These are phyloP conservation scores for Pythium rishiriense DNA, from an alignment of 352 stramenopile species.

Conservation along the genomic window DNA sequence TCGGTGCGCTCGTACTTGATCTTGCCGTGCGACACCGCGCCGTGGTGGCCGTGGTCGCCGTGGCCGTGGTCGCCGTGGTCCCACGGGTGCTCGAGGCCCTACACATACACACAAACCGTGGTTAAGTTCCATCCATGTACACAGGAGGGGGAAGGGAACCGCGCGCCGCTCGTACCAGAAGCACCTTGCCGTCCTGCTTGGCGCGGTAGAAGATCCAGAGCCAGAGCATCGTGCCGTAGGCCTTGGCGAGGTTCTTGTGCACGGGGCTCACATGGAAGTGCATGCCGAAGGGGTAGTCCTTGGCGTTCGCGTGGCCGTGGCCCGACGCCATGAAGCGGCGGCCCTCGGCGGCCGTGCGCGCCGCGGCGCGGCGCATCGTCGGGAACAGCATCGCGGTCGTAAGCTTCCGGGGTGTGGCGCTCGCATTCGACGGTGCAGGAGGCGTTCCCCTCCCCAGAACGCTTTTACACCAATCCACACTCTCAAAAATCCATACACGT, in stretches of 20 bases:
- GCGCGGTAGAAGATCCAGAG: conserved; percentile 90
- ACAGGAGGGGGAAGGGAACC: too few relatives aligned
- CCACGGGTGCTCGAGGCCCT: conserved; percentile 88
- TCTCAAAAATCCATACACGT: background rate
- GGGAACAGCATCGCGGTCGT: conserved; percentile 37
- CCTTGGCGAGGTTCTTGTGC: conserved; percentile 85
- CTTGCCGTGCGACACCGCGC: conserved; percentile 34
- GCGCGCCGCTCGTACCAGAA: too few relatives aligned
- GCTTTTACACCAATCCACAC: conserved; percentile 18
- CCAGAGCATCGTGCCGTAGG: conserved; percentile 90
- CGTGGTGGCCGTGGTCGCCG: conserved; percentile 34
- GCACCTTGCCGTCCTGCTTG: conserved; percentile 82
- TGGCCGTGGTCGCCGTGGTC: conserved; percentile 55
- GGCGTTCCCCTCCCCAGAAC: conserved; percentile 21
- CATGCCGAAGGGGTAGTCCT: conserved; percentile 83
- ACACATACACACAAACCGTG: too few relatives aligned
- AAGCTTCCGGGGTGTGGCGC: background rate
- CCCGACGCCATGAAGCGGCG: conserved; percentile 62
- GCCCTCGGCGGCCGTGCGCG: conserved; percentile 22
- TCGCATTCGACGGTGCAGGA: conserved; percentile 26
- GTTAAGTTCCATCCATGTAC: too few relatives aligned
- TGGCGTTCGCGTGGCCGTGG: conserved; percentile 45
- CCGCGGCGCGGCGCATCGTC: conserved; percentile 53
- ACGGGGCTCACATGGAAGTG: conserved; percentile 88
- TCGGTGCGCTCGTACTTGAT: conserved; percentile 71